A percentile compares a stretch with the other conserved stretches of the same genome.
These are phyloP conservation scores for Bauhinia variegata DNA, from an alignment of 306 rosid species.

Conservation along the genomic window DNA sequence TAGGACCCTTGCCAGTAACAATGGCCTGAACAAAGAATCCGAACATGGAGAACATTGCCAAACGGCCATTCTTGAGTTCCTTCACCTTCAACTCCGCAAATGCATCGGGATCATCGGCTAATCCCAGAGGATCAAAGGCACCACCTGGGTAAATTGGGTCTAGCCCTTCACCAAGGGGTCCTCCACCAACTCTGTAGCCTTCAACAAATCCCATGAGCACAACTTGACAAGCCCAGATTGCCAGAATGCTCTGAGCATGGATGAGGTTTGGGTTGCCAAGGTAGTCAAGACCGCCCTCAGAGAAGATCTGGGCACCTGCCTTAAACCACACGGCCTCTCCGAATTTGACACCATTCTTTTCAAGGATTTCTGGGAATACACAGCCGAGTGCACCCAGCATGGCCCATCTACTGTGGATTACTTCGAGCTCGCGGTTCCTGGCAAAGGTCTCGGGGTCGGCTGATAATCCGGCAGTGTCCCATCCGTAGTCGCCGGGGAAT, in stretches of 20 bases:
- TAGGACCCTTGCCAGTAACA: conserved; percentile 87
- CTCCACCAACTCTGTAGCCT: conserved; percentile 95
- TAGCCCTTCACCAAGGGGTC: conserved; percentile 95
- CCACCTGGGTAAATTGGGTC: conserved; percentile 99
- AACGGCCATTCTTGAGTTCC: conserved; percentile 81
- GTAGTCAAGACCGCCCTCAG: conserved; percentile 93
- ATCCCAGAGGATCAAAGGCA: conserved; percentile 89
- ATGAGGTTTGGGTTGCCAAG: conserved; percentile 93
- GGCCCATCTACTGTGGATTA: conserved; percentile 92
- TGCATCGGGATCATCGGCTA: conserved; percentile 92
- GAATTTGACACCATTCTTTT: conserved; percentile 87
- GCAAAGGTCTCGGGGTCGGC: conserved; percentile 98
- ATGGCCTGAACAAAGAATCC: conserved; percentile 96
- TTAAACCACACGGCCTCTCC: conserved; percentile 99
- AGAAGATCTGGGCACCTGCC: conserved; percentile 92
- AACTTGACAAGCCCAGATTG: conserved; percentile 93
- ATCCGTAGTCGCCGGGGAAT: conserved; percentile 94
- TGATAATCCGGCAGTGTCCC: conserved; percentile 97
- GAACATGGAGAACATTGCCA: conserved; percentile 95
- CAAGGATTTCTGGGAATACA: conserved; percentile 81
- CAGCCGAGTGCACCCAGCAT: conserved; percentile 93
- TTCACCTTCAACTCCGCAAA: conserved; percentile 92
- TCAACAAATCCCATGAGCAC: conserved; percentile 94
- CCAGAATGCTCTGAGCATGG: conserved; percentile 96
- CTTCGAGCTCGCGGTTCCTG: conserved; percentile 89